Percentiles rank a stretch among this genome's conserved stretches.
These are phyloP conservation scores for Scheffersomyces coipomensis DNA, from an alignment of 805 yeast genomes.

Conservation along the genomic window DNA sequence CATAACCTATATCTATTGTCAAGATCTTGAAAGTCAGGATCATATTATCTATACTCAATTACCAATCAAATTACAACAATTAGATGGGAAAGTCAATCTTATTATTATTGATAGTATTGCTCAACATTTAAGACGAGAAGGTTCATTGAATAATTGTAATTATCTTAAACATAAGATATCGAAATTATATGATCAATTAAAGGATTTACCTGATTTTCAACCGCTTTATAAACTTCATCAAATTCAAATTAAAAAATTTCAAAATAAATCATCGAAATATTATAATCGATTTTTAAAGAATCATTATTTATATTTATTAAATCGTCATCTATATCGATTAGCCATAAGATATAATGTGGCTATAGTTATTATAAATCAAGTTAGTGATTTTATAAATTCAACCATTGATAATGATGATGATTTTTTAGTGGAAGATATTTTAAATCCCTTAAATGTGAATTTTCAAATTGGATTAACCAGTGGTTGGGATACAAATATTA, in stretches of 20 bases:
- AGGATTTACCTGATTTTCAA: constrained; percentile 9
- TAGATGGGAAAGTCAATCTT: constrained; percentile 43
- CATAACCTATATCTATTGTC: constrained; percentile 56
- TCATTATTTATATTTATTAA: constrained; percentile 40
- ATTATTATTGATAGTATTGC: constrained; percentile 80
- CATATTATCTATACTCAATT: constrained; percentile 69
- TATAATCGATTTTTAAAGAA: constrained; percentile 37
- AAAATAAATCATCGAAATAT: constrained; percentile 18
- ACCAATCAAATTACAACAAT: constrained; percentile 45
- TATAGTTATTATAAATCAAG: constrained; percentile 75
- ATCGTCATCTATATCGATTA: constrained; percentile 47
- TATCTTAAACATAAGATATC: constrained; percentile 24
- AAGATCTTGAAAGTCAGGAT: constrained; percentile 70
- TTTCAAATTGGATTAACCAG: constrained; percentile 70
- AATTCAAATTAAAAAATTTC: constrained; percentile 18
- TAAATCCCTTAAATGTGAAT: constrained; percentile 45
- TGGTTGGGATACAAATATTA: constrained; percentile 65
- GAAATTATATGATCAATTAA: constrained; percentile 14
- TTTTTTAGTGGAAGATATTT: constrained; percentile 15
- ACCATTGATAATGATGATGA: constrained; percentile 3
- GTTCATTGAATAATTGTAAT: constrained; percentile 31
- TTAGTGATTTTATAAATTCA: constrained; percentile 55
- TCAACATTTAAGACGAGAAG: constrained; percentile 72
- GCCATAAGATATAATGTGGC: constrained; percentile 53
- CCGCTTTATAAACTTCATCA: constrained; percentile 13